phyloP scores from a whole-genome alignment of 371 early-diverging fungal genomes.

The Batkoa obscura region DNA sequence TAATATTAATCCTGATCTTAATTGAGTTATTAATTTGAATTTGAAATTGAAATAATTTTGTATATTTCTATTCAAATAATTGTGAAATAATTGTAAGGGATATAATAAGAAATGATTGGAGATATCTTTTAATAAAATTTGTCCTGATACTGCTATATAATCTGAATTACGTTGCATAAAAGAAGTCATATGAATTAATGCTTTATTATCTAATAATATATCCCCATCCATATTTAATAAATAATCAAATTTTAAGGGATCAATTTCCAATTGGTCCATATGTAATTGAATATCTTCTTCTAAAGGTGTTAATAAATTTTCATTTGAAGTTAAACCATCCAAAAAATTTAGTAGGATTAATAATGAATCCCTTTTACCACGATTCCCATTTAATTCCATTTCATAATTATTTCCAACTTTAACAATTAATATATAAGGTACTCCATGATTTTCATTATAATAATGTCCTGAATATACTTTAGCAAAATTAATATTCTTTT shows the following conservation, averaged over 20 bases:
- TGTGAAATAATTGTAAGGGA: constrained; percentile 93
- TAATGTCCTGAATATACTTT: constrained; percentile 96
- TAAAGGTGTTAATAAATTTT: constrained; percentile 70
- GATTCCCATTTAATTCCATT: constrained; percentile 67
- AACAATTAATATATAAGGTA: constrained; percentile 88
- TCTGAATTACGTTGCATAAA: constrained; percentile 71
- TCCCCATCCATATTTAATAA: constrained; percentile 94
- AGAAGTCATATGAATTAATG: constrained; percentile 64
- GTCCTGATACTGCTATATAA: constrained; percentile 83
- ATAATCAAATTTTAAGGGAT: constrained; percentile 72
- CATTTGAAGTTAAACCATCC: constrained; percentile 74
- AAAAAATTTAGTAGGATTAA: constrained; percentile 96
- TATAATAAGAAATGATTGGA: constrained; percentile 75
- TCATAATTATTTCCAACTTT: constrained; percentile 76
- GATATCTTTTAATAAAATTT: constrained; percentile 81
- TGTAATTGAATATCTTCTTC: constrained; percentile 85
- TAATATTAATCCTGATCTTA: constrained; percentile 92
- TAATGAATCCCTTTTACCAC: constrained; percentile 99
- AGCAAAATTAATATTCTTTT: constrained; percentile 81
- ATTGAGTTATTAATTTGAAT: constrained; percentile 85
- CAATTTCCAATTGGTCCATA: constrained; percentile 77
- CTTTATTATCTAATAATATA: constrained; percentile 69
- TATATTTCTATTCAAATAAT: constrained; percentile 98
- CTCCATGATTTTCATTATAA: constrained; percentile 63
- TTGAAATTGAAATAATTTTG: too few species aligned